Evolutionary conservation across 345 rosid genomes (phyloP).

Genomic region (Linum trigynum): DNA sequence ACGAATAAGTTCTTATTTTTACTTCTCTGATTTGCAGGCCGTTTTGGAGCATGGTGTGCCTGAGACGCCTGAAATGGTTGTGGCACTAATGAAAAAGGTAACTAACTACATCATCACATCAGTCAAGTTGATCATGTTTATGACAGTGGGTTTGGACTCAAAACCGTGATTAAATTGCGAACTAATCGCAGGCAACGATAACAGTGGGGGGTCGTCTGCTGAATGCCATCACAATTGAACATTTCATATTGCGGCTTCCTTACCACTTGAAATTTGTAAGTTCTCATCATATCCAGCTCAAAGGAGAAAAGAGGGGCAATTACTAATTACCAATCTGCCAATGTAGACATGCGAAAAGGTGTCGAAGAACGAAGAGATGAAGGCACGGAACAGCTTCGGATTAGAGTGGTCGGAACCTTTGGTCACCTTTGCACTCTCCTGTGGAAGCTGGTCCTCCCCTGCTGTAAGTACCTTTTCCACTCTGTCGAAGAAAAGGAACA

Average conservation of each 20-base stretch:
- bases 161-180: too few relatives aligned
- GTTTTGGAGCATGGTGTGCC: slow-evolving; percentile 70
- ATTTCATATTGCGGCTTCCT: slow-evolving; percentile 78
- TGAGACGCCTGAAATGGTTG: slow-evolving; percentile 50
- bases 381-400: slow-evolving; percentile 48
- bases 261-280: slow-evolving; percentile 62
- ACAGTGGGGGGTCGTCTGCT: slow-evolving; percentile 65
- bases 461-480: slow-evolving; percentile 44
- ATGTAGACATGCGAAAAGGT: slow-evolving; percentile 54
- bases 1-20: neutral
- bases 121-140: too few relatives aligned
- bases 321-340: too few relatives aligned
- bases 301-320: too few relatives aligned
- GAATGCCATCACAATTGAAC: slow-evolving; percentile 63
- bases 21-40: slow-evolving; percentile 34
- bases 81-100: slow-evolving; percentile 64
- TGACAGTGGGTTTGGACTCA: too few relatives aligned
- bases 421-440: slow-evolving; percentile 77
- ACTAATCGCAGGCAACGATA: slow-evolving; percentile 45
- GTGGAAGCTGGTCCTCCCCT: slow-evolving; percentile 97
- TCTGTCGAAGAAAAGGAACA: too few relatives aligned
- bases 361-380: slow-evolving; percentile 48
- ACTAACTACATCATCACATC: neutral
- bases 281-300: too few relatives aligned
- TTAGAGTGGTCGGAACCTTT: slow-evolving; percentile 74